Base-by-base conservation (phyloP, 495 filamentous ascomycete genomes). In the Haplographium delicatum region DNA sequence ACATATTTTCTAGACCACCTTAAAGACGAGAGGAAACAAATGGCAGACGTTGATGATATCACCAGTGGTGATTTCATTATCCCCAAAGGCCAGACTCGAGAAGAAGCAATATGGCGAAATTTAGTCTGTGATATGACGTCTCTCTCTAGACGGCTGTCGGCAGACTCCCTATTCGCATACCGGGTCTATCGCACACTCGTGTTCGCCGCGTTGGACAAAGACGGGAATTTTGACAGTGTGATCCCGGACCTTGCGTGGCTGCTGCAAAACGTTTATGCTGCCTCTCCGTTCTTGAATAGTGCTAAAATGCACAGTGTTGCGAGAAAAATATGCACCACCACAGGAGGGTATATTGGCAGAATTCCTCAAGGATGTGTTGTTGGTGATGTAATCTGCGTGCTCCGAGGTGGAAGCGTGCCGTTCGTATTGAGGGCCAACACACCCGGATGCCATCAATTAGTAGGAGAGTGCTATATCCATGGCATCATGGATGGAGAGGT, bases 401-500 rank as follows among this genome's bases (percentile, higher is more conserved):
- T 65, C 23, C 47, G 51, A 44, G 62, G 62, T 18, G 60, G 59
- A 8, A 57, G 62, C 28, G 54, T 65, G 3, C 62, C 60, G 16
- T 65, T 58, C 25, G 16, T 65, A 7, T 9, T 62, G 18, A 41
- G 62, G 18, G 50, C 54, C 2, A 16, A n/a, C 3, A 28, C 46
- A 13, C n/a, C 20, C 3, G 54, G 47, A 3, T 33, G 1, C 22
- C 45, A 26, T 28, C 5, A 2, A 7, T 11, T 52, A 7, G 19
- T 52, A 10, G 40, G 49, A n/a, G 49, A 52, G 33, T 55, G 47
- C 10, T 57, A 57, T 43, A 26, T 61, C 7, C 38, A 61, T 24
- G 58, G 50, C 1, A 47, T 61, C 8, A 53, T 51, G 53, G 24
- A 46, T 25, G 47, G 54, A 4, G 51, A 58, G 45, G 16, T 44